phyloP scores from a whole-genome alignment of 2,329 filamentous ascomycete genomes.

The Arthrobotrys sphaeroides region DNA sequence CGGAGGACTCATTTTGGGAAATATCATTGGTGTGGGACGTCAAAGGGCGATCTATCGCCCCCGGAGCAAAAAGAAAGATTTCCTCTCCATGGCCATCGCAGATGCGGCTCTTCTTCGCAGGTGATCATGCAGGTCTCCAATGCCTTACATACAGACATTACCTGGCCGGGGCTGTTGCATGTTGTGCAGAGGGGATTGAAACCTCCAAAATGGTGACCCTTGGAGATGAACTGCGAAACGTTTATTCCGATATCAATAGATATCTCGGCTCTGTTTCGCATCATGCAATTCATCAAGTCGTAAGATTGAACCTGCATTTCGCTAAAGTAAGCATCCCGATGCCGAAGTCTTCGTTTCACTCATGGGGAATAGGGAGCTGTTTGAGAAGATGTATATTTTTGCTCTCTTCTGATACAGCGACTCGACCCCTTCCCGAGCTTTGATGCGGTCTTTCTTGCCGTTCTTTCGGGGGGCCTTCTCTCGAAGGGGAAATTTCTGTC shows the following conservation, averaged over 20 bases:
- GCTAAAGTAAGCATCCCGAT: conserved; percentile 25
- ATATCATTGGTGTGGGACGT: not conserved
- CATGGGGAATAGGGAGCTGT: not conserved
- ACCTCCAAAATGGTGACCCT: not conserved
- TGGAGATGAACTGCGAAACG: conserved; percentile 22
- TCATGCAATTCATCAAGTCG: conserved; percentile 29
- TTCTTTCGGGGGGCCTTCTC: not conserved
- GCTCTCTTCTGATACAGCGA: not conserved
- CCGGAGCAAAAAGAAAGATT: not conserved
- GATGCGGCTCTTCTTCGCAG: conserved; percentile 28
- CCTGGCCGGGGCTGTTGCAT: conserved; percentile 37
- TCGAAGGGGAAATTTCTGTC: not conserved
- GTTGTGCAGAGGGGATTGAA: conserved; percentile 21
- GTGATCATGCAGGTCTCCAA: conserved; percentile 10
- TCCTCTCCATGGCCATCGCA: not conserved
- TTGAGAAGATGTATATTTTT: not conserved
- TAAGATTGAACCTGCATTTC: conserved; percentile 45
- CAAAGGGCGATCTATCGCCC: not conserved
- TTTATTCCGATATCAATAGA: conserved; percentile 45
- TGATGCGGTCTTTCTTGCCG: not conserved
- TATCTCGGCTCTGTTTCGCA: conserved; percentile 52
- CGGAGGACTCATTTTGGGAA: conserved; percentile 11
- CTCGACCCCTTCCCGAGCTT: not conserved
- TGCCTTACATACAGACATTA: conserved; percentile 4
- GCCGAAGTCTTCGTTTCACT: conserved; percentile 35